phyloP scores from a whole-genome alignment of 202 grass and related monocot species.

The Cymbopogon flexuosus region DNA sequence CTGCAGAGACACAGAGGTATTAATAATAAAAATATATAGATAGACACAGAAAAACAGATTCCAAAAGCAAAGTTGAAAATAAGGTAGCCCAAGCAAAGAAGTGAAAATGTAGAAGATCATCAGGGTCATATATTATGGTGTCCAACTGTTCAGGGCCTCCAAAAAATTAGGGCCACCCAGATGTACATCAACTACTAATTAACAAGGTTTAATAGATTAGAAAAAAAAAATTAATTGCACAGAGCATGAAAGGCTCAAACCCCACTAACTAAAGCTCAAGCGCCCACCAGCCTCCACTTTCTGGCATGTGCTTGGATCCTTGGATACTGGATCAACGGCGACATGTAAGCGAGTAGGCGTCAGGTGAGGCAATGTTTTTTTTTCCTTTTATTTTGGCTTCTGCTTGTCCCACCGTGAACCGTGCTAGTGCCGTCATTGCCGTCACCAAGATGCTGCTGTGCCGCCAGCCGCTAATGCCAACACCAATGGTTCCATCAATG shows the following conservation, averaged over 20 bases:
- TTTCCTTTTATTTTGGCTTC: background rate
- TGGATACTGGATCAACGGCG: background rate
- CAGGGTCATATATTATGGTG: background rate
- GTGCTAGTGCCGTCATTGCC: background rate
- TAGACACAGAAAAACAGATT: slow-evolving; percentile 5
- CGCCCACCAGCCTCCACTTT: background rate
- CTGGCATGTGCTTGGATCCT: background rate
- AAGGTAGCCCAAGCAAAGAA: background rate
- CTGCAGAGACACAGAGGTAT: slow-evolving; percentile 43
- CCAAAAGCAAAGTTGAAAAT: background rate
- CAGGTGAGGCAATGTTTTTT: background rate
- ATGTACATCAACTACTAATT: background rate
- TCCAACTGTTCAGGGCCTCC: background rate
- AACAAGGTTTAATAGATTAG: background rate
- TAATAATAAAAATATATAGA: slow-evolving; percentile 21
- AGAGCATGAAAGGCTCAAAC: background rate
- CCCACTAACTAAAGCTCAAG: background rate
- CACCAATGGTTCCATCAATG: background rate
- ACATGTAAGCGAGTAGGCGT: background rate
- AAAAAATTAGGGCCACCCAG: background rate
- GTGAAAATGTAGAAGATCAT: slow-evolving; percentile 2
- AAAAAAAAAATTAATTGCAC: background rate
- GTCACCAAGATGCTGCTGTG: background rate
- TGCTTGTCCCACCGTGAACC: background rate
- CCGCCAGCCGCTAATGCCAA: background rate